Evolutionary conservation across 2,329 filamentous ascomycete species (phyloP).

Genomic region (Byssothecium circinans): DNA sequence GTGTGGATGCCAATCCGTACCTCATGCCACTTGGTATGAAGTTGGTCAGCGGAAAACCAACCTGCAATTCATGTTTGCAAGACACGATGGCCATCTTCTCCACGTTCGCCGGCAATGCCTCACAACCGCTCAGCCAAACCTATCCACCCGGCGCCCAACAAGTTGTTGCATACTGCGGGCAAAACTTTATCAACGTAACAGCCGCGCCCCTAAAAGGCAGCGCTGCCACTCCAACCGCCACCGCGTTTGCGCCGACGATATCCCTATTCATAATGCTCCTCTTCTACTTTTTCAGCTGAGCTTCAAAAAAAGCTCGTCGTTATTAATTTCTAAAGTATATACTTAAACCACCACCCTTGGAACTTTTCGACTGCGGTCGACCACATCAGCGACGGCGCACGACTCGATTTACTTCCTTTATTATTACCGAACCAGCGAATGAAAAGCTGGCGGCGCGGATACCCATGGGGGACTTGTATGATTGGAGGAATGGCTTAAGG

Average conservation of each 20-base stretch:
- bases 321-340: slow-evolving; percentile 24
- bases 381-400: slow-evolving; percentile 42
- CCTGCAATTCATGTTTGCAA: slow-evolving; percentile 74
- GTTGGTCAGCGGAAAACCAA: slow-evolving; percentile 68
- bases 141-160: slow-evolving; percentile 73
- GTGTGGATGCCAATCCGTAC: slow-evolving; percentile 76
- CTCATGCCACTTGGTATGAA: slow-evolving; percentile 77
- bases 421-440: slow-evolving; percentile 4
- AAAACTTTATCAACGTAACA: slow-evolving; percentile 55
- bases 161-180: slow-evolving; percentile 67
- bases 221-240: slow-evolving; percentile 22
- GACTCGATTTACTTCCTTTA: slow-evolving; percentile 21
- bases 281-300: slow-evolving; percentile 36
- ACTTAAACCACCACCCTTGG: slow-evolving; percentile 10
- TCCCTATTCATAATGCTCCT: slow-evolving; percentile 40
- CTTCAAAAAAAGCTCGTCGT: slow-evolving; percentile 5
- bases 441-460: slow-evolving; percentile 16
- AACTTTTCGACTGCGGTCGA: slow-evolving; percentile 25
- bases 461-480: slow-evolving; percentile 18
- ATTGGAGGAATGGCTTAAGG: slow-evolving; percentile 10
- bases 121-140: slow-evolving; percentile 66
- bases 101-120: slow-evolving; percentile 65
- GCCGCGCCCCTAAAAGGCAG: slow-evolving; percentile 46
- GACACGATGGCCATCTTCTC: slow-evolving; percentile 83
- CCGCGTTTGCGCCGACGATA: slow-evolving; percentile 32